Percentiles rank a stretch among this genome's conserved stretches.
These are phyloP conservation scores for Rhodotorula paludigena DNA, from an alignment of 768 basidiomycete genomes.

Conservation along the genomic window DNA sequence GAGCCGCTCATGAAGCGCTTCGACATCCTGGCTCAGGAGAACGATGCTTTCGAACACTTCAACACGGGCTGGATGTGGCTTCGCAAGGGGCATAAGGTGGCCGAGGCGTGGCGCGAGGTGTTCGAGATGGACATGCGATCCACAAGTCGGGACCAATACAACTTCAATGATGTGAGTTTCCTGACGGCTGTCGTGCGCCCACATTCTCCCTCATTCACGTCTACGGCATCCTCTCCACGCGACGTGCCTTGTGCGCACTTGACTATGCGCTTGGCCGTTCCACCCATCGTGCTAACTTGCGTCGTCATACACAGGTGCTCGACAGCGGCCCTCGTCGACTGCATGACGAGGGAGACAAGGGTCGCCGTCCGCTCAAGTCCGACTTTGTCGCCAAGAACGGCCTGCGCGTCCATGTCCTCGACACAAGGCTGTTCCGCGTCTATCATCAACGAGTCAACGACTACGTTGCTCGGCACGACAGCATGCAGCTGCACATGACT, in stretches of 20 bases:
- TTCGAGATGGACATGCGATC: constrained; percentile 14
- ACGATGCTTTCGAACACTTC: constrained; percentile 14
- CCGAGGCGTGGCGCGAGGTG: constrained; percentile 24
- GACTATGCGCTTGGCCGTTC: too few relatives aligned
- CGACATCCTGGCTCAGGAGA: constrained; percentile 32
- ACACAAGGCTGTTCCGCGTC: constrained; percentile 4
- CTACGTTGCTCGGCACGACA: constrained; percentile 4
- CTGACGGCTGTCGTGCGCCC: too few relatives aligned
- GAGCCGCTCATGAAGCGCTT: constrained; percentile 13
- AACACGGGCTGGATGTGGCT: constrained; percentile 37
- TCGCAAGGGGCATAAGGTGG: not conserved
- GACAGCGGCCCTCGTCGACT: not conserved
- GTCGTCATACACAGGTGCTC: constrained; percentile 26
- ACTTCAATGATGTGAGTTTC: constrained; percentile 31
- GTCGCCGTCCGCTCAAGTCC: not conserved
- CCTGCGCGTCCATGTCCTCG: constrained; percentile 21
- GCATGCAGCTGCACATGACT: constrained; percentile 25
- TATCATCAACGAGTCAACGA: constrained; percentile 8
- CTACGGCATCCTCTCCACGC: too few relatives aligned
- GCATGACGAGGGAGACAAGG: not conserved
- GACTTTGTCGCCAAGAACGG: constrained; percentile 15
- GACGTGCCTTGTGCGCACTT: too few relatives aligned
- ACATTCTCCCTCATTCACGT: too few relatives aligned
- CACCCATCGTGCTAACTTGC: too few relatives aligned
- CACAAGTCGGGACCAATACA: constrained; percentile 18